Base-by-base conservation (phyloP, 2,329 filamentous ascomycete species). In the Hyphodiscus sp. region DNA sequence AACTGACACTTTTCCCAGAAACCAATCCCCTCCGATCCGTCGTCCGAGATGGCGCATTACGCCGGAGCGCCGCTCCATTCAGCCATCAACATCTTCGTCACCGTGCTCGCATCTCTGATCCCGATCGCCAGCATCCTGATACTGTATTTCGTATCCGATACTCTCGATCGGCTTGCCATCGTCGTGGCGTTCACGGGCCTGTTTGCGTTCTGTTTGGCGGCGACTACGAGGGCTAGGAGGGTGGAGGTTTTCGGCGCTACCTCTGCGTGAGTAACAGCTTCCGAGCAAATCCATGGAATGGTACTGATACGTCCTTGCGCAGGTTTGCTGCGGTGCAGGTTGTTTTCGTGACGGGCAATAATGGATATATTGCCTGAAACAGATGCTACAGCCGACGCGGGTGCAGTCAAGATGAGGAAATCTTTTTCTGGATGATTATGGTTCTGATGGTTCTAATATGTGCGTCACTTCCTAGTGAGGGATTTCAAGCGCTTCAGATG, bases 201-300 rank as follows among this genome's bases (percentile, higher is more conserved):
- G 4, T 69, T 69, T 50, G 55, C 63, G 11, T 30, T 62, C 13
- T 51, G 54, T 1, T 50, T 69, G 33, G 54, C 58, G 2, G 29
- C 63, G 33, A 56, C 64, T 33, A 68, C 66, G 2, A 59, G 56
- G 11, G 63, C 63, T 1, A 62, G 52, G 30, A 63, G 55, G 44
- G 55, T 63, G 9, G 65, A 69, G 33, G 55, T 67, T 2, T 69
- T 69, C 56, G 60, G 60, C 10, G 67, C 64, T 3, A 66, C 66
- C 18, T 63, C 65, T 11, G 63, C 65, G 58, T 67, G 52, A 58
- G 61, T 52, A 26, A 4, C 11, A n/a, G 11, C 33, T 2, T 13
- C 16, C 33, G 33, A 13, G 33, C 33, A 13, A 2, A 1, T 23
- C 30, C 20, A 47, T 23, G n/a, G 13, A 10, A 7, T 42, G 72